These are phyloP conservation scores for Aspergillus candidus DNA, from an alignment of 2,329 filamentous ascomycete genomes.

Conservation along the genomic window DNA sequence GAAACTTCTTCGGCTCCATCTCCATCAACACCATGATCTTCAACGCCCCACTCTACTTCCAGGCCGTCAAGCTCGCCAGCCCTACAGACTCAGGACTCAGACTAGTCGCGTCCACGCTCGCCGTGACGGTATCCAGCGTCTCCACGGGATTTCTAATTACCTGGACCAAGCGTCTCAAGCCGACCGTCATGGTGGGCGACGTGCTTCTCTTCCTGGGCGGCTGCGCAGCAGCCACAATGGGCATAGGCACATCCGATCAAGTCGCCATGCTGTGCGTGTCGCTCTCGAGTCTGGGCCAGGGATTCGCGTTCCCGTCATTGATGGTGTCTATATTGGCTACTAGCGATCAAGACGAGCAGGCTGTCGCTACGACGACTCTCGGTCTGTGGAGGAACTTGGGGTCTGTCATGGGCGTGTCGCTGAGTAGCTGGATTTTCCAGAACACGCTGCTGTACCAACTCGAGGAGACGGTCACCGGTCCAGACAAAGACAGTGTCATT, in stretches of 20 bases:
- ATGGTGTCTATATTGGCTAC: slow-evolving; percentile 59
- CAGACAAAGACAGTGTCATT: slow-evolving; percentile 50
- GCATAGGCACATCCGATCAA: slow-evolving; percentile 46
- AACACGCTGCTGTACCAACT: slow-evolving; percentile 61
- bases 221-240: slow-evolving; percentile 46
- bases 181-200: slow-evolving; percentile 51
- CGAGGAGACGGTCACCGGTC: slow-evolving; percentile 51
- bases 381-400: slow-evolving; percentile 67
- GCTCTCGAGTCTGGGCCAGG: slow-evolving; percentile 53
- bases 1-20: slow-evolving; percentile 47
- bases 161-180: slow-evolving; percentile 54
- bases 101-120: slow-evolving; percentile 59
- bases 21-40: slow-evolving; percentile 56
- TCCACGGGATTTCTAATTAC: slow-evolving; percentile 58
- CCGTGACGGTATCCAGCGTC: slow-evolving; percentile 50
- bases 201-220: slow-evolving; percentile 47
- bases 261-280: slow-evolving; percentile 54
- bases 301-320: slow-evolving; percentile 59
- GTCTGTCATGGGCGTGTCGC: slow-evolving; percentile 65
- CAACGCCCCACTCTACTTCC: slow-evolving; percentile 69
- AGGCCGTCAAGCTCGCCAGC: slow-evolving; percentile 63
- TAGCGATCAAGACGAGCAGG: slow-evolving; percentile 56
- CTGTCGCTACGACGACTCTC: slow-evolving; percentile 64
- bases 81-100: slow-evolving; percentile 68
- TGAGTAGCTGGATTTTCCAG: slow-evolving; percentile 66